Conservation (phyloP, 192 early-diverging fungal species). For the Podila verticillata region DNA sequence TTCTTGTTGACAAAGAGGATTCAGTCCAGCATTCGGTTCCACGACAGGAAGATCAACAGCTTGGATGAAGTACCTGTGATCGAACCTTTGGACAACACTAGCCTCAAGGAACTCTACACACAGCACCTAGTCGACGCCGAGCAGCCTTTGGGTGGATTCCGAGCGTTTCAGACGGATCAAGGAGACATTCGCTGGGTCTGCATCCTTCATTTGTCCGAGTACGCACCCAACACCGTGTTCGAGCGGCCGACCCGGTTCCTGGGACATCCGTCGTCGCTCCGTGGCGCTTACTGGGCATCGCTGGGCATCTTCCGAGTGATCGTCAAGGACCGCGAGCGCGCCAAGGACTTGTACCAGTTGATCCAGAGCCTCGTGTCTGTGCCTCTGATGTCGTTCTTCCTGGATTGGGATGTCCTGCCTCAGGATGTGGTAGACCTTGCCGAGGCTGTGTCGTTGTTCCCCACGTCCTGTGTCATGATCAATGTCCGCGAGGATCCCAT, state of each 20-base stretch:
- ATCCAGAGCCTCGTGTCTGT: neutral
- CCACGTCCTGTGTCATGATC: conserved; percentile 25
- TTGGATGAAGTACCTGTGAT: conserved; percentile 16
- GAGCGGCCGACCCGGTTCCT: neutral
- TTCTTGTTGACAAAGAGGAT: conserved; percentile 30
- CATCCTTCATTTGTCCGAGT: neutral
- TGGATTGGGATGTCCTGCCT: conserved; percentile 23
- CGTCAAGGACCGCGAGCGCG: conserved; percentile 7
- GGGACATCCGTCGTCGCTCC: neutral
- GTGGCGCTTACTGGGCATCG: neutral
- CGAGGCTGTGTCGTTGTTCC: neutral
- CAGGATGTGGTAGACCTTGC: conserved; percentile 7
- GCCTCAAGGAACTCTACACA: conserved; percentile 16
- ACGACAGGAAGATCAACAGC: neutral
- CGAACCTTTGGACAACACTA: conserved; percentile 12
- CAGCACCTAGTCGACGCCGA: neutral
- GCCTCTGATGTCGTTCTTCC: conserved; percentile 16
- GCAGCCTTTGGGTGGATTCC: neutral
- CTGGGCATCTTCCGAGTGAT: conserved; percentile 9
- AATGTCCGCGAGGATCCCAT: conserved; percentile 17
- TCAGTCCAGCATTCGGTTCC: conserved; percentile 4
- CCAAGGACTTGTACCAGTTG: conserved; percentile 3
- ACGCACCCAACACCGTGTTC: neutral
- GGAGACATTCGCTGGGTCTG: conserved; percentile 37
- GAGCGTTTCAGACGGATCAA: conserved; percentile 4